Percentiles rank a stretch among this genome's conserved stretches.
These are phyloP conservation scores for Kwoniella pini DNA, from an alignment of 768 basidiomycete species.

Conservation along the genomic window DNA sequence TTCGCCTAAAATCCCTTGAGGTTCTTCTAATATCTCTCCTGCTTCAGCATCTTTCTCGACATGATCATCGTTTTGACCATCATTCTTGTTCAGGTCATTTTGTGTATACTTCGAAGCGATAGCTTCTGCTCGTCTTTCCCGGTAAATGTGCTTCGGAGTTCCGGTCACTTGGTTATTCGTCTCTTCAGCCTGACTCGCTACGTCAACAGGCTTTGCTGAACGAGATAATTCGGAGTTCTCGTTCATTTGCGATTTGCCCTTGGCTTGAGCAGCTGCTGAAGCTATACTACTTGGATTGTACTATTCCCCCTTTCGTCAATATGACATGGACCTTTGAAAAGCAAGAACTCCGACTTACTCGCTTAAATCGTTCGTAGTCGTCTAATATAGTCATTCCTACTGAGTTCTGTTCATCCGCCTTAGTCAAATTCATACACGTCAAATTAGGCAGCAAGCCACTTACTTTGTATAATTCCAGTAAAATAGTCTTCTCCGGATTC, in stretches of 20 bases:
- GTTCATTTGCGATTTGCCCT: conserved; percentile 10
- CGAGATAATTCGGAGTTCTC: conserved; percentile 2
- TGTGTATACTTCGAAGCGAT: conserved; percentile 3
- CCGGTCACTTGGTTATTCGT: neutral
- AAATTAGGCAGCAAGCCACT: neutral
- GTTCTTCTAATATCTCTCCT: conserved; percentile 16
- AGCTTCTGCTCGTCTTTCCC: conserved; percentile 14
- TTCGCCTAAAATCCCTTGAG: conserved; percentile 4
- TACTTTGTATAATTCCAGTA: conserved; percentile 40
- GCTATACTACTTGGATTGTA: conserved; percentile 19
- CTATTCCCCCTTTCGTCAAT: neutral
- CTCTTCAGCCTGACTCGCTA: too few relatives aligned
- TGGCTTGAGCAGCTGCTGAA: conserved; percentile 2
- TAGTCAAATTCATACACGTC: neutral
- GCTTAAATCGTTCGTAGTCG: conserved; percentile 43
- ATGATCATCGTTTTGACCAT: neutral
- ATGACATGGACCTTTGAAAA: too few relatives aligned
- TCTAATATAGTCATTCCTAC: conserved; percentile 37
- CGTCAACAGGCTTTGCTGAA: neutral
- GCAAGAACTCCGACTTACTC: conserved; percentile 14
- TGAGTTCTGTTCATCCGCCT: conserved; percentile 25
- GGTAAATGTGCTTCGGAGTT: conserved; percentile 13
- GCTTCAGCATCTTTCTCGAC: neutral
- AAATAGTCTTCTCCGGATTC: conserved; percentile 38
- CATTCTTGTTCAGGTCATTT: neutral